These are phyloP conservation scores for Zea mays DNA, from an alignment of 176 grass and related monocot species.

Conservation along the genomic window DNA sequence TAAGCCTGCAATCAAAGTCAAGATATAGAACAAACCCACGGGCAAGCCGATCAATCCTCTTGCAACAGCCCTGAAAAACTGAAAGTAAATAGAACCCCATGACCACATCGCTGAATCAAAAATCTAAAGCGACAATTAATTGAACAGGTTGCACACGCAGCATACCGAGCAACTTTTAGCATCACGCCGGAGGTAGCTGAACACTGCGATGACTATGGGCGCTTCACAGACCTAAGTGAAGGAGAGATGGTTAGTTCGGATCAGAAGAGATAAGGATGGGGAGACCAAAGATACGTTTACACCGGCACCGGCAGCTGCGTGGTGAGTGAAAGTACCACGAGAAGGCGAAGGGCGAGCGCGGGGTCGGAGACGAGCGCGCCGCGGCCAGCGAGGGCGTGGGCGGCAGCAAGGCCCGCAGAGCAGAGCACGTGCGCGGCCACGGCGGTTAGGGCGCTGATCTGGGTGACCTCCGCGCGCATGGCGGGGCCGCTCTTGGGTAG, in stretches of 20 bases:
- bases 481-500: no score
- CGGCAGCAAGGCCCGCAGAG: conserved; percentile 43
- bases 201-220: conserved; percentile 62
- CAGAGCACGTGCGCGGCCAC: conserved; percentile 51
- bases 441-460: conserved; percentile 41
- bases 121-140: not conserved
- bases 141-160: conserved; percentile 7
- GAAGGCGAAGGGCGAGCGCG: conserved; percentile 53
- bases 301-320: not conserved
- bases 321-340: conserved; percentile 45
- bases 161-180: conserved; percentile 51
- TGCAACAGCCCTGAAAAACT: conserved; percentile 59
- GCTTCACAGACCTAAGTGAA: conserved; percentile 57
- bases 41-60: conserved; percentile 66
- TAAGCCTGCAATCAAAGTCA: conserved; percentile 1
- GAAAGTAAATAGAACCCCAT: conserved; percentile 35
- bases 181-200: conserved; percentile 70
- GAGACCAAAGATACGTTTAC: not conserved
- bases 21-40: conserved; percentile 48
- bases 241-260: not conserved
- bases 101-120: not conserved
- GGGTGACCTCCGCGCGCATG: conserved; percentile 41
- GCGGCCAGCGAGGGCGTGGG: conserved; percentile 30
- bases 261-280: conserved; percentile 9
- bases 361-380: conserved; percentile 58